Percentiles rank a stretch among this genome's conserved stretches.
Conservation (phyloP, 2,329 filamentous ascomycete genomes). For the Aspergillus sp. region DNA sequence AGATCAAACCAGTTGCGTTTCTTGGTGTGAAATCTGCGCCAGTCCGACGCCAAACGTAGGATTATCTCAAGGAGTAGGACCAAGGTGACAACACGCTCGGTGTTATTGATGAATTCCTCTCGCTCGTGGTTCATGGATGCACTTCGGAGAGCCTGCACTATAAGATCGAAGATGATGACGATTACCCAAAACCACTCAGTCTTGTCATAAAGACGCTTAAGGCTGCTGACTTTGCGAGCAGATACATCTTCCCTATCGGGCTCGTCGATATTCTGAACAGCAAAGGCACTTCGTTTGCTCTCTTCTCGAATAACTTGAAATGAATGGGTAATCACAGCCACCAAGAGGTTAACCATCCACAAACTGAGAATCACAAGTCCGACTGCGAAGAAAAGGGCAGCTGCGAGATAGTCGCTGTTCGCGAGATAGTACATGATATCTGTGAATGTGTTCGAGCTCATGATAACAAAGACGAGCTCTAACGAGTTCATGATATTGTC, state of each 20-base stretch:
- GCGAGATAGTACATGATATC: conserved; percentile 92
- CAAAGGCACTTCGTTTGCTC: conserved; percentile 88
- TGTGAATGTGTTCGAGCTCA: conserved; percentile 96
- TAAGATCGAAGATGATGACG: conserved; percentile 71
- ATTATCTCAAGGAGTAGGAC: conserved; percentile 75
- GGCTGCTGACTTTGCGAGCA: conserved; percentile 28
- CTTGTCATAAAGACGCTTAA: conserved; percentile 70
- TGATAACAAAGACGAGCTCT: conserved; percentile 93
- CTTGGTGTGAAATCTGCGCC: conserved; percentile 69
- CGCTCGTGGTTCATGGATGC: conserved; percentile 62
- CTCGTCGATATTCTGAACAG: conserved; percentile 58
- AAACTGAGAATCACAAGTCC: conserved; percentile 87
- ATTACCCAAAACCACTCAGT: conserved; percentile 71
- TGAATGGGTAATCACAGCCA: conserved; percentile 96
- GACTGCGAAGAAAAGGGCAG: conserved; percentile 67
- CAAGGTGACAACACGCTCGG: conserved; percentile 70
- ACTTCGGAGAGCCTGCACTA: conserved; percentile 71
- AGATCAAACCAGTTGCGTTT: conserved; percentile 76
- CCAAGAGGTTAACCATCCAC: conserved; percentile 90
- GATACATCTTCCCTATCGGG: conserved; percentile 34
- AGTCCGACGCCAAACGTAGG: conserved; percentile 69
- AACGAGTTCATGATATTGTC: conserved; percentile 90
- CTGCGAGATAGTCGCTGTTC: conserved; percentile 81
- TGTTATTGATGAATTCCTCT: conserved; percentile 59
- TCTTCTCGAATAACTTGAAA: conserved; percentile 98